Base-by-base conservation (phyloP, 805 yeast genomes). In the Starmerella apis region DNA sequence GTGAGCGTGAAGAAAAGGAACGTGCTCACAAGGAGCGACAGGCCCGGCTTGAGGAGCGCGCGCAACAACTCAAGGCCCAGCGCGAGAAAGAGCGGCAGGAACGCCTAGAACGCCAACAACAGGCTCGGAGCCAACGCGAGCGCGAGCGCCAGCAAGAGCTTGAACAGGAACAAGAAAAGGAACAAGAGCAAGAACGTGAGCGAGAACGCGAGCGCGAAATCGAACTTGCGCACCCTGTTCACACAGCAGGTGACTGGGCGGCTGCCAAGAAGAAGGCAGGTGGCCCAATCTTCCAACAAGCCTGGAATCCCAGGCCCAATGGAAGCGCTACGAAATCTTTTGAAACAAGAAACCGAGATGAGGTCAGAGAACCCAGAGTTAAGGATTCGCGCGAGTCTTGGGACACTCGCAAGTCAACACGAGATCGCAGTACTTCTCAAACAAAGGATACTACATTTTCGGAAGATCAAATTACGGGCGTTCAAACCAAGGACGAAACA, bases 11-110 rank as follows among this genome's bases (percentile, higher is more conserved):
- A 38, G 43, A 19, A 9, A 43, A 42, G 11, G 39, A 28, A 13
- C 27, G 43, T 36, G 49, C 35, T 23, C 47, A 49, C 44, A 43
- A 31, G 47, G 47, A 35, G 35, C 45, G 45, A 10, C 35, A 27
- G 19, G 46, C 45, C 19, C 24, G 35, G 16, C 45, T 42, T 16
- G 45, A 42, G 41, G 28, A n/a, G n/a, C n/a, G n/a, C n/a, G n/a
- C n/a, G n/a, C n/a, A n/a, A n/a, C n/a, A n/a, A n/a, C n/a, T n/a
- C n/a, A n/a, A n/a, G n/a, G n/a, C 20, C 3, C 50, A 51, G 16
- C 30, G 24, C n/a, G 49, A 50, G 39, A 16, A 28, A n/a, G 46
- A 38, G 39, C 51, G 42, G 11, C 27, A 24, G 25, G 31, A 27
- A n/a, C 24, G 25, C 25, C 31, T 28, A 45, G 23, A 44, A 25